A percentile compares a stretch with the other conserved stretches of the same genome.
These are phyloP conservation scores for Nitzschia sp. DNA, from an alignment of 108 stramenopile species.

Conservation along the genomic window DNA sequence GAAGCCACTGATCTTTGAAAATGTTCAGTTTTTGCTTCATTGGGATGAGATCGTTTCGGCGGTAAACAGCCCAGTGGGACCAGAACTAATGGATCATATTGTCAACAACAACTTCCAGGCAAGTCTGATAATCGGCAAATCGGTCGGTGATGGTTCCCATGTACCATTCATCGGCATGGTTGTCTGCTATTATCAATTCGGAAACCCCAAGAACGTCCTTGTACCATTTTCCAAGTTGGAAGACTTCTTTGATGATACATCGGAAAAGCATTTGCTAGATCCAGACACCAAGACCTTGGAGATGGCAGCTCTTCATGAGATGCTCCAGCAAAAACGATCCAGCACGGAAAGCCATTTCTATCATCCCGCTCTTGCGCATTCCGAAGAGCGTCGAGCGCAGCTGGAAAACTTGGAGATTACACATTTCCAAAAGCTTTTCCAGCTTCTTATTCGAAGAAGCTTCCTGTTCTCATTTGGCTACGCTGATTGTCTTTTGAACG, in stretches of 20 bases:
- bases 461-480: slow-evolving; percentile 43
- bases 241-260: slow-evolving; percentile 32
- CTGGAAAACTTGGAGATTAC: slow-evolving; percentile 27
- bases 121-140: slow-evolving; percentile 30
- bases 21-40: slow-evolving; percentile 25
- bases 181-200: slow-evolving; percentile 31
- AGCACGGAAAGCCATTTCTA: slow-evolving; percentile 12
- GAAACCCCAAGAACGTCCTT: slow-evolving; percentile 30
- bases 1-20: slow-evolving; percentile 31
- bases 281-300: slow-evolving; percentile 22
- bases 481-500: slow-evolving; percentile 35
- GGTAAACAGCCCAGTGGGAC: slow-evolving; percentile 13
- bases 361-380: slow-evolving; percentile 13
- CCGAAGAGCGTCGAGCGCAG: slow-evolving; percentile 10
- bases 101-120: slow-evolving; percentile 29
- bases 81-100: slow-evolving; percentile 11
- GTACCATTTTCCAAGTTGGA: slow-evolving; percentile 27
- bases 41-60: slow-evolving; percentile 37
- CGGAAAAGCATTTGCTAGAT: slow-evolving; percentile 27
- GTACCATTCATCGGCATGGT: slow-evolving; percentile 31
- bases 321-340: slow-evolving; percentile 21
- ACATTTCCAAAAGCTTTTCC: slow-evolving; percentile 35
- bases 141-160: slow-evolving; percentile 16
- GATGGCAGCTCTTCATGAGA: slow-evolving; percentile 28
- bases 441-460: slow-evolving; percentile 38